These are phyloP conservation scores for Colletotrichum agaves DNA, from an alignment of 2,329 filamentous ascomycete genomes.

Conservation along the genomic window DNA sequence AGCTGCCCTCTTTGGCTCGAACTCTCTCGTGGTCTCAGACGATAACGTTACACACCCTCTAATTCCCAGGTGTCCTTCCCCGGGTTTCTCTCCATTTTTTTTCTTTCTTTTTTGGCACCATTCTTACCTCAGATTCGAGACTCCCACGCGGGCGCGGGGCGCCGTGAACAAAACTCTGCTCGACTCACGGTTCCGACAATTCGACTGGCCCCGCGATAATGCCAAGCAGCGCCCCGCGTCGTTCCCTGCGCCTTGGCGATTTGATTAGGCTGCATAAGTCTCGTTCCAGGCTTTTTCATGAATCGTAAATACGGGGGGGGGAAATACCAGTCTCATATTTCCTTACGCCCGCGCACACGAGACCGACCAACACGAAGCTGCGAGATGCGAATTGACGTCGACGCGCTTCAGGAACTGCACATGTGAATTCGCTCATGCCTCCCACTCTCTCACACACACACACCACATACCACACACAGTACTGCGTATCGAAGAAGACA, in stretches of 20 bases:
- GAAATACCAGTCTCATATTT: no score
- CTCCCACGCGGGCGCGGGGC: neutral
- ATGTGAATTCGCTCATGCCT: neutral
- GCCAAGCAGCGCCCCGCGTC: neutral
- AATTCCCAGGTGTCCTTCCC: no score
- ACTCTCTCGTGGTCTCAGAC: neutral
- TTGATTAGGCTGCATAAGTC: neutral
- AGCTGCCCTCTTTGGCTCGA: neutral
- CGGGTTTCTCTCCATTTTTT: neutral
- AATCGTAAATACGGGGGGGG: neutral
- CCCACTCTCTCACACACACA: no score
- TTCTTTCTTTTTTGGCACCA: no score
- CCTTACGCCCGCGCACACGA: no score
- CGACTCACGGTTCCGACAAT: neutral
- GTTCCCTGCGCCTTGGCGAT: neutral
- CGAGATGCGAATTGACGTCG: conserved; percentile 4
- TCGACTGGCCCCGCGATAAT: conserved; percentile 18
- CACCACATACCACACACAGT: no score
- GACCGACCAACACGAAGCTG: neutral
- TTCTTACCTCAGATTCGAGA: neutral
- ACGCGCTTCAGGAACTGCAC: neutral
- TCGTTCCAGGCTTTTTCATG: neutral
- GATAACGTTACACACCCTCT: conserved; percentile 3
- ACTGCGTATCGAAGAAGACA: no score
- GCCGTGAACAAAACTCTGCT: neutral